Percentiles rank a stretch among this genome's conserved stretches.
Evolutionary conservation across 2,329 filamentous ascomycete genomes (phyloP).

Genomic region (Fusarium sp.): DNA sequence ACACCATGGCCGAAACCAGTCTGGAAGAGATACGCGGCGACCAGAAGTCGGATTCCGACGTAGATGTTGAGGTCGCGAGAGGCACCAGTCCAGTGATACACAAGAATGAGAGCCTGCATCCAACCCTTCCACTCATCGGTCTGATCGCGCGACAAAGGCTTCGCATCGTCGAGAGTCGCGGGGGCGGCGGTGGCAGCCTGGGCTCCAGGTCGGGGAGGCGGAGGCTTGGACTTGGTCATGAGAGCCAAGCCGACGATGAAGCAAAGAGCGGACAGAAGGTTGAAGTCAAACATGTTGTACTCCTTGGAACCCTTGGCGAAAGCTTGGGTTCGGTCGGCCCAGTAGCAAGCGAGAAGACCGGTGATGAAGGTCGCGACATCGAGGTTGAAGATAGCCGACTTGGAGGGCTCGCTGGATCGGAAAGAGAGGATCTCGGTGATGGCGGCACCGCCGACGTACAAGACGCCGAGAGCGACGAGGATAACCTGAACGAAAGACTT

Average conservation of each 20-base stretch:
- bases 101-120: slow-evolving; percentile 69
- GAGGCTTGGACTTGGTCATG: slow-evolving; percentile 41
- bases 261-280: slow-evolving; percentile 37
- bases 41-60: slow-evolving; percentile 67
- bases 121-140: slow-evolving; percentile 77
- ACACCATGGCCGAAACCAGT: slow-evolving; percentile 73
- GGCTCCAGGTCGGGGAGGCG: slow-evolving; percentile 21
- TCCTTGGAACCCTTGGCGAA: slow-evolving; percentile 50
- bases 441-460: slow-evolving; percentile 39
- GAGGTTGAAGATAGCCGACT: slow-evolving; percentile 38
- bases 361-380: slow-evolving; percentile 45
- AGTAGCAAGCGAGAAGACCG: slow-evolving; percentile 50
- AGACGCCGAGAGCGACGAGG: slow-evolving; percentile 37
- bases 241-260: slow-evolving; percentile 36
- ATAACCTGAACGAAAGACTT: slow-evolving; percentile 45
- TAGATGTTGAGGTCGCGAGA: slow-evolving; percentile 65
- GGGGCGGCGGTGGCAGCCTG: neutral
- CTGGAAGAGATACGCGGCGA: slow-evolving; percentile 74
- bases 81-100: slow-evolving; percentile 70
- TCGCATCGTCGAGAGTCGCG: slow-evolving; percentile 39
- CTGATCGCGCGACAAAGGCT: slow-evolving; percentile 62
- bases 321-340: slow-evolving; percentile 51
- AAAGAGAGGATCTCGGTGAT: slow-evolving; percentile 33
- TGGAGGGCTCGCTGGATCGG: slow-evolving; percentile 23
- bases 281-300: slow-evolving; percentile 43